These are phyloP conservation scores for Geotrichum ghanense DNA, from an alignment of 805 yeast genomes.

Conservation along the genomic window DNA sequence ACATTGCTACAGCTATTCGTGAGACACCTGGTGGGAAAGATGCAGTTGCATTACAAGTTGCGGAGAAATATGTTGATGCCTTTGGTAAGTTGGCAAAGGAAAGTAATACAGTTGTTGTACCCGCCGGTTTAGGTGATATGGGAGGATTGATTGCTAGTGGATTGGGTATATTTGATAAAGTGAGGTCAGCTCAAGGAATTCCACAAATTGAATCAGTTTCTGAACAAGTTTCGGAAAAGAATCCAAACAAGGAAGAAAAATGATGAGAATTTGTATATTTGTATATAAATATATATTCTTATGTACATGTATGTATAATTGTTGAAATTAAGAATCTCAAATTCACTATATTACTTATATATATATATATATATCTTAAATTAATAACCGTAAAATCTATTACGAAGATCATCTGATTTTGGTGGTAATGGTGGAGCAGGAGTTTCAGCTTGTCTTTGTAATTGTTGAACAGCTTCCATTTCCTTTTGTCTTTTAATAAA, in stretches of 20 bases:
- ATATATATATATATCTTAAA: too few species aligned
- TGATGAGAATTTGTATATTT: too few species aligned
- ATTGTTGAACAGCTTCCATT: neutral
- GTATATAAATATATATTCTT: too few species aligned
- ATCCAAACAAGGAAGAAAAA: too few species aligned
- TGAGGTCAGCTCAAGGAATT: slow-evolving; percentile 18
- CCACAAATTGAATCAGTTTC: too few species aligned
- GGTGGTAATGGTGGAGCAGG: neutral
- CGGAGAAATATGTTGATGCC: slow-evolving; percentile 74
- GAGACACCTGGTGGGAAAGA: slow-evolving; percentile 60
- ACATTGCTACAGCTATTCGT: slow-evolving; percentile 54
- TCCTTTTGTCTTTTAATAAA: neutral
- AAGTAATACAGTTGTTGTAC: slow-evolving; percentile 64
- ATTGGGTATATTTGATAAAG: slow-evolving; percentile 53
- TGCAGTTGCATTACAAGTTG: slow-evolving; percentile 70
- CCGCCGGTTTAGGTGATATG: slow-evolving; percentile 64
- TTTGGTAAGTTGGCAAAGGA: slow-evolving; percentile 78
- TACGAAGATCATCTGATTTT: neutral
- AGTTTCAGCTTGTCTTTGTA: neutral
- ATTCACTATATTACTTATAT: too few species aligned
- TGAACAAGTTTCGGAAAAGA: too few species aligned
- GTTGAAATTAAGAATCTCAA: too few species aligned
- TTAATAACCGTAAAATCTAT: too few species aligned
- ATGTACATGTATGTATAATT: too few species aligned
- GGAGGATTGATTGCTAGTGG: slow-evolving; percentile 70